Evolutionary conservation across 148 eudicot genomes (phyloP).

Genomic region (Chenopodium suecicum): DNA sequence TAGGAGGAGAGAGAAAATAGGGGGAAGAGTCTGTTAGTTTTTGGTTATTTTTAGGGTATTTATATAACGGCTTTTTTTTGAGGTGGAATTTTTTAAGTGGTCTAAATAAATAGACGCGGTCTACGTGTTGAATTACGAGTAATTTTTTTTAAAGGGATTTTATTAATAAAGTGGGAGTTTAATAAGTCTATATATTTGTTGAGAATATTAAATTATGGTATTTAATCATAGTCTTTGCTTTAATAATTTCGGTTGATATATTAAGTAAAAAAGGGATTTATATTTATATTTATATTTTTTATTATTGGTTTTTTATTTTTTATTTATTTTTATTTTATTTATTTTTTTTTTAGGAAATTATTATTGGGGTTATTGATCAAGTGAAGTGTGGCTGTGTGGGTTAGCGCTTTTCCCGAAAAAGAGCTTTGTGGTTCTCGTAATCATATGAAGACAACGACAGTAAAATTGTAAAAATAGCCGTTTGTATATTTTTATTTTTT

Average conservation of each 20-base stretch:
- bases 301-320: background rate
- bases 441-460: background rate
- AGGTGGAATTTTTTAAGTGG: background rate
- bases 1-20: background rate
- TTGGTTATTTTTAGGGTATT: slow-evolving; percentile 13
- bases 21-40: background rate
- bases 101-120: background rate
- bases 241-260: no score
- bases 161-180: no score
- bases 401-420: background rate
- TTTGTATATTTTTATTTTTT: no score
- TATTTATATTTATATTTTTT: no score
- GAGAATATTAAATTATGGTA: no score
- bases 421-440: background rate
- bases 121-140: background rate
- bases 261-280: no score
- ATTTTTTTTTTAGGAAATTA: no score
- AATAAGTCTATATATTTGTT: background rate
- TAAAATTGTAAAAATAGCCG: background rate
- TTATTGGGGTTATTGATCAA: background rate
- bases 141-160: background rate
- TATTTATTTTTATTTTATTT: no score
- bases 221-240: no score
- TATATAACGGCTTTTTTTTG: slow-evolving; percentile 17
- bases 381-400: background rate